Conservation (phyloP, 169 alveolate species). For the Besnoitia besnoiti region DNA sequence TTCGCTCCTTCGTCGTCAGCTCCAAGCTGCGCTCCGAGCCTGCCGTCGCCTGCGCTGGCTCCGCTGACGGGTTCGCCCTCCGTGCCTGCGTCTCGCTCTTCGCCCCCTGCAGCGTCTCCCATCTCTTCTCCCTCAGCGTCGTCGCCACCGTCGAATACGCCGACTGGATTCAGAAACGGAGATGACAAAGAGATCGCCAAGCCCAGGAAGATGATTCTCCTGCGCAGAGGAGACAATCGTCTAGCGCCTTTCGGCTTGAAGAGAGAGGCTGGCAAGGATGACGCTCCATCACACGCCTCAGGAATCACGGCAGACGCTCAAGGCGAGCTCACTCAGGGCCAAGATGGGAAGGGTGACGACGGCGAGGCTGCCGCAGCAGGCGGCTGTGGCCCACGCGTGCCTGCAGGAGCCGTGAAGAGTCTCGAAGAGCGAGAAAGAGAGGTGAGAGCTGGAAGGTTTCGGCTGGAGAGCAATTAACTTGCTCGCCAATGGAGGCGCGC, state of each 20-base stretch:
- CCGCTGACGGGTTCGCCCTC: too few relatives aligned
- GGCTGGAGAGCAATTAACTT: background rate
- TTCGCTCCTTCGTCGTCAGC: background rate
- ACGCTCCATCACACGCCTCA: background rate
- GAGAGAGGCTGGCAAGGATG: background rate
- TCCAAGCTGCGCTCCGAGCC: too few relatives aligned
- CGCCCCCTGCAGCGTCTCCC: background rate
- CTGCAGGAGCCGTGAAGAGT: background rate
- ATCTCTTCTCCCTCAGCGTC: background rate
- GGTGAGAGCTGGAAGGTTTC: background rate
- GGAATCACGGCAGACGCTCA: background rate
- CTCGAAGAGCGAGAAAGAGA: conserved; percentile 38
- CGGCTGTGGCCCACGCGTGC: background rate
- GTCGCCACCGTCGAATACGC: background rate
- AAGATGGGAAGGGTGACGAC: background rate
- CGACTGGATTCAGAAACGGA: too few relatives aligned
- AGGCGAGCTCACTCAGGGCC: background rate
- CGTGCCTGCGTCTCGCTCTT: background rate
- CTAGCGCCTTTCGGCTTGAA: background rate
- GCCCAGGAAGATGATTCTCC: background rate
- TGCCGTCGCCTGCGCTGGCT: too few relatives aligned
- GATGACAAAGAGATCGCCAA: background rate
- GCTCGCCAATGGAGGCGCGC: background rate
- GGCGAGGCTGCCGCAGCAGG: background rate
- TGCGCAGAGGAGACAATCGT: background rate